Conservation (phyloP, 371 early-diverging fungal genomes). For the Apophysomyces trapeziformis region DNA sequence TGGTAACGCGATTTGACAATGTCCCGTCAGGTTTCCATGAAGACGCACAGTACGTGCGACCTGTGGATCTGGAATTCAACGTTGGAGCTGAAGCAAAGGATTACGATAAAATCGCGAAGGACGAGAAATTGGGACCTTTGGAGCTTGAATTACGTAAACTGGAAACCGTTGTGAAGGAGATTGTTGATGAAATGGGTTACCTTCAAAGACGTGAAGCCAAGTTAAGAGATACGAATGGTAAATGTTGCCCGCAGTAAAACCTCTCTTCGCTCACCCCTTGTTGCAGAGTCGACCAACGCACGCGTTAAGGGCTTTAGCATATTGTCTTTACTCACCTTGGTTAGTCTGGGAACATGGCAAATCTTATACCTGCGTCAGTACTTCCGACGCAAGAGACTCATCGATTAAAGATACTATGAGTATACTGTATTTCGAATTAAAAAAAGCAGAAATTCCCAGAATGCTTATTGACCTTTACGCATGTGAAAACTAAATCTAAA, state of each 20-base stretch:
- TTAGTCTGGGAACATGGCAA: conserved; percentile 80
- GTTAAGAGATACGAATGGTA: conserved; percentile 88
- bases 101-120: conserved; percentile 60
- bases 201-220: conserved; percentile 74
- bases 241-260: conserved; percentile 12
- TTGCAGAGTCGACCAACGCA: conserved; percentile 79
- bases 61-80: conserved; percentile 76
- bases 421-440: neutral
- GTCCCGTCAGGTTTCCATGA: conserved; percentile 55
- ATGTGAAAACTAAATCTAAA: too few relatives aligned
- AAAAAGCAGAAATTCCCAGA: neutral
- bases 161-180: conserved; percentile 72
- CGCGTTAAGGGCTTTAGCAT: conserved; percentile 82
- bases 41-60: conserved; percentile 54
- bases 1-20: neutral
- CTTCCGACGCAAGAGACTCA: conserved; percentile 89
- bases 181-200: conserved; percentile 78
- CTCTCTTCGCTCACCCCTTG: conserved; percentile 10
- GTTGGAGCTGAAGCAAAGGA: conserved; percentile 86
- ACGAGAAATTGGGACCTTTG: conserved; percentile 81
- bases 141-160: conserved; percentile 82
- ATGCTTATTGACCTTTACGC: too few relatives aligned
- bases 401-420: conserved; percentile 46
- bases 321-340: conserved; percentile 68
- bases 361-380: conserved; percentile 81